Conservation (phyloP, 192 early-diverging fungal genomes). For the Coemansia nantahalensis region DNA sequence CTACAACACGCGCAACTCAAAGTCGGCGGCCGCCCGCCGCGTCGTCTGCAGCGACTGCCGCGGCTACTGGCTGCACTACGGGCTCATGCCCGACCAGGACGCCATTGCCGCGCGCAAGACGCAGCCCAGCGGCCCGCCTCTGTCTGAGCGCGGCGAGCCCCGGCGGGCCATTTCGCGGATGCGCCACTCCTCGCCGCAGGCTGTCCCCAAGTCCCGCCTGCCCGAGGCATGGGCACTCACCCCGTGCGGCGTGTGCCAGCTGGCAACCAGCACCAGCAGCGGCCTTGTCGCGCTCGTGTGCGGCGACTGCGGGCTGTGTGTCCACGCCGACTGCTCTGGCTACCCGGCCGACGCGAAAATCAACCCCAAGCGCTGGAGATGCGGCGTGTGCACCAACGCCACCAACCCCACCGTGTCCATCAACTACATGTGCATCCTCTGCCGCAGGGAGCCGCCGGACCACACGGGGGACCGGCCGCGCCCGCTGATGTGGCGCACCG, state of each 20-base stretch:
- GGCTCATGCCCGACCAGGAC: constrained; percentile 41
- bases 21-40: constrained; percentile 16
- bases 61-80: constrained; percentile 45
- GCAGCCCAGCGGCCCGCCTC: background rate
- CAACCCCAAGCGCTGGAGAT: constrained; percentile 47
- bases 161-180: background rate
- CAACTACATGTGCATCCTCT: constrained; percentile 64
- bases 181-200: constrained; percentile 2
- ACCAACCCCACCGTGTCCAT: constrained; percentile 59
- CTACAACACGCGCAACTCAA: constrained; percentile 38
- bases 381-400: constrained; percentile 64
- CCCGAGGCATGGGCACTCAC: constrained; percentile 28
- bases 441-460: constrained; percentile 35
- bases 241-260: constrained; percentile 37
- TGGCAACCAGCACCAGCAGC: constrained; percentile 5
- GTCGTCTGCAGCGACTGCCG: constrained; percentile 44
- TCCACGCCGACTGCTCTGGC: constrained; percentile 43
- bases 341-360: constrained; percentile 23
- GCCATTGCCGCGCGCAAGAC: constrained; percentile 24
- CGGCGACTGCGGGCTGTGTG: constrained; percentile 49
- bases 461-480: constrained; percentile 10
- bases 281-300: constrained; percentile 25
- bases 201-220: constrained; percentile 10
- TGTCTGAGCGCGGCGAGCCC: constrained; percentile 3
- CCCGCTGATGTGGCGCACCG: constrained; percentile 62